Evolutionary conservation across 2,329 filamentous ascomycete genomes (phyloP).

Genomic region (Paracorniculantispora psalliotae): DNA sequence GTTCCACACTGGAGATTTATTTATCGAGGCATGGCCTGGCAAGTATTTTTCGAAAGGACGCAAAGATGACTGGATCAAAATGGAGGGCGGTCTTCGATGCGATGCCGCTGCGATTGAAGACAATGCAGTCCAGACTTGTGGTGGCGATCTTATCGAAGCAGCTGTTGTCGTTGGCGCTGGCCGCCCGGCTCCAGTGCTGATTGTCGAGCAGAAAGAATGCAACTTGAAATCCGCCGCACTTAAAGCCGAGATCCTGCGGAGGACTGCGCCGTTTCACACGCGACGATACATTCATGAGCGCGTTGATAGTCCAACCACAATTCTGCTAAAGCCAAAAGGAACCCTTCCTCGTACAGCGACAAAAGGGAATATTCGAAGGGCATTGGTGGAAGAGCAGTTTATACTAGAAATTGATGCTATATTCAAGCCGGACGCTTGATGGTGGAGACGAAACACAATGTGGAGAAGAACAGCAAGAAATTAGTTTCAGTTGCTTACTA

Average conservation of each 20-base stretch:
- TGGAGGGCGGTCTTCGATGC: slow-evolving; percentile 19
- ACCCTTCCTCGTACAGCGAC: no score
- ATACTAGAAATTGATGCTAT: no score
- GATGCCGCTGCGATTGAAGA: slow-evolving; percentile 20
- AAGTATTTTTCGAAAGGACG: slow-evolving; percentile 18
- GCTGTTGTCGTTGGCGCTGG: slow-evolving; percentile 19
- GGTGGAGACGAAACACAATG: no score
- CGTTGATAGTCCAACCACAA: slow-evolving; percentile 4
- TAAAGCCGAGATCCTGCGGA: slow-evolving; percentile 14
- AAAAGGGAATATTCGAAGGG: no score
- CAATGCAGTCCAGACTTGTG: slow-evolving; percentile 16
- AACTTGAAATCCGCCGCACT: background rate
- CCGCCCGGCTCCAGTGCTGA: slow-evolving; percentile 18
- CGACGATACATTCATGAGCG: slow-evolving; percentile 21
- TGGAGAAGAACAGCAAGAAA: no score
- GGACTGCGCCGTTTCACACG: slow-evolving; percentile 20
- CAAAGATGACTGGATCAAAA: slow-evolving; percentile 24
- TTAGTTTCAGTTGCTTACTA: no score
- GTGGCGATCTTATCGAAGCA: slow-evolving; percentile 17
- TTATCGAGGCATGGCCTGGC: slow-evolving; percentile 19
- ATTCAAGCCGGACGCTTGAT: no score
- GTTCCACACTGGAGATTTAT: slow-evolving; percentile 22
- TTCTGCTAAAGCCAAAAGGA: no score
- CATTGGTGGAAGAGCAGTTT: no score
- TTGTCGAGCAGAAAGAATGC: slow-evolving; percentile 15